Conservation (phyloP, 192 early-diverging fungal species). For the Kickxella alabastrina region DNA sequence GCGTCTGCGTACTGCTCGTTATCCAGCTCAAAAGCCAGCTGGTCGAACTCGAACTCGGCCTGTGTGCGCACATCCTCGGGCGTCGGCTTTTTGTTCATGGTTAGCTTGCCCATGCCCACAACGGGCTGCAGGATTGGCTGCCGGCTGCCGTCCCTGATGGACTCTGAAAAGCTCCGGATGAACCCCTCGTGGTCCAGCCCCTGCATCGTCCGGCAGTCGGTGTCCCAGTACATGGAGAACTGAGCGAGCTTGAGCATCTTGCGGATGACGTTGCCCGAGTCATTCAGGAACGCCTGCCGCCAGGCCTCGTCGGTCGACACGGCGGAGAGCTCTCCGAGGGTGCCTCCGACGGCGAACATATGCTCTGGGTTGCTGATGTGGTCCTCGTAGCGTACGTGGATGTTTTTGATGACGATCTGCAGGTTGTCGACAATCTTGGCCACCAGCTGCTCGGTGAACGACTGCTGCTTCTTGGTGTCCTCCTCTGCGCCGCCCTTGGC, state of each 20-base stretch:
- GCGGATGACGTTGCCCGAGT: constrained; percentile 73
- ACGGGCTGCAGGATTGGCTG: constrained; percentile 92
- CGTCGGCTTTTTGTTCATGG: constrained; percentile 66
- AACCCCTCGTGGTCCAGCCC: constrained; percentile 54
- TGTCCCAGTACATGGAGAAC: constrained; percentile 87
- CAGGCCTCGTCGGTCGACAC: constrained; percentile 86
- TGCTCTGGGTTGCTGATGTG: constrained; percentile 67
- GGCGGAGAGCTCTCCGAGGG: constrained; percentile 84
- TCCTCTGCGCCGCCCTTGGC: constrained; percentile 32
- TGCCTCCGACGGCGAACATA: constrained; percentile 85
- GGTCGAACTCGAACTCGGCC: constrained; percentile 79
- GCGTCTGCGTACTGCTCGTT: constrained; percentile 85
- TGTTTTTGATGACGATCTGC: constrained; percentile 91
- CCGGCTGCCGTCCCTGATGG: constrained; percentile 4
- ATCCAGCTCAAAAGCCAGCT: constrained; percentile 86
- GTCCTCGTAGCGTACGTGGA: constrained; percentile 96
- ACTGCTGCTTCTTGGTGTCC: constrained; percentile 69
- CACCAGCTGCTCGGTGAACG: constrained; percentile 83
- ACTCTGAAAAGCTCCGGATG: constrained; percentile 19
- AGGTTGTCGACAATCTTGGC: constrained; percentile 96
- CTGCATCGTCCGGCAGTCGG: constrained; percentile 60
- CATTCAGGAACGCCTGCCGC: constrained; percentile 75
- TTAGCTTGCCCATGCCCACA: constrained; percentile 78
- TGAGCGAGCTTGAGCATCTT: constrained; percentile 76
- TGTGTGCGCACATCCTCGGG: constrained; percentile 56